phyloP scores from a whole-genome alignment of 2,329 filamentous ascomycete genomes.

The Cladosporium austrohemisphaericum region DNA sequence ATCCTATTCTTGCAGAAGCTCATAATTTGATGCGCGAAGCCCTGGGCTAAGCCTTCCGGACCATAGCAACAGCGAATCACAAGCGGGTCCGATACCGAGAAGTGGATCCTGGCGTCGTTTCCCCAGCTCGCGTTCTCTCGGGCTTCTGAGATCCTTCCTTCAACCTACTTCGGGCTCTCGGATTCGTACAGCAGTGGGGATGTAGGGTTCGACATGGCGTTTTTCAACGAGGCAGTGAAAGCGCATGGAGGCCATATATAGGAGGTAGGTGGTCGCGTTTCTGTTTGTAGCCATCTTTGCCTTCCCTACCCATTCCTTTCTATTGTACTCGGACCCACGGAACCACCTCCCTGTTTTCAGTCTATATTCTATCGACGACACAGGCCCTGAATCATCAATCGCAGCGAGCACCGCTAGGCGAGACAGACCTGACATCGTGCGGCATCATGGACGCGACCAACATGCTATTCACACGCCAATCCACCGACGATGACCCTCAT shows the following conservation, averaged over 20 bases:
- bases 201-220: background rate
- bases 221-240: constrained; percentile 3
- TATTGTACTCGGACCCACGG: too few relatives aligned
- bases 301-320: background rate
- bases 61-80: background rate
- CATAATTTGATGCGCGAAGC: too few relatives aligned
- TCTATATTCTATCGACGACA: background rate
- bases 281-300: background rate
- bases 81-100: background rate
- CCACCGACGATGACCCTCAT: constrained; percentile 9
- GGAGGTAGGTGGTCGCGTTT: background rate
- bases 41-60: too few relatives aligned
- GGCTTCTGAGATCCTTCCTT: background rate
- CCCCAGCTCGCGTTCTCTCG: constrained; percentile 2
- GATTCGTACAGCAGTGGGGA: background rate
- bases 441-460: constrained; percentile 1
- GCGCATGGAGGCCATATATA: constrained; percentile 2
- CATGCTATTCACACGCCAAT: constrained; percentile 12
- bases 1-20: too few relatives aligned
- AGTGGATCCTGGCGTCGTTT: background rate
- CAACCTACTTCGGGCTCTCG: background rate
- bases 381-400: background rate
- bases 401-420: background rate
- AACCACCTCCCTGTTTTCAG: too few relatives aligned
- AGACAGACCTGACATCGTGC: too few relatives aligned